Evolutionary conservation across 176 grass and related monocot genomes (phyloP), one percentile per base, ranked within the genome.

Genomic region (Luzula sylvatica): DNA sequence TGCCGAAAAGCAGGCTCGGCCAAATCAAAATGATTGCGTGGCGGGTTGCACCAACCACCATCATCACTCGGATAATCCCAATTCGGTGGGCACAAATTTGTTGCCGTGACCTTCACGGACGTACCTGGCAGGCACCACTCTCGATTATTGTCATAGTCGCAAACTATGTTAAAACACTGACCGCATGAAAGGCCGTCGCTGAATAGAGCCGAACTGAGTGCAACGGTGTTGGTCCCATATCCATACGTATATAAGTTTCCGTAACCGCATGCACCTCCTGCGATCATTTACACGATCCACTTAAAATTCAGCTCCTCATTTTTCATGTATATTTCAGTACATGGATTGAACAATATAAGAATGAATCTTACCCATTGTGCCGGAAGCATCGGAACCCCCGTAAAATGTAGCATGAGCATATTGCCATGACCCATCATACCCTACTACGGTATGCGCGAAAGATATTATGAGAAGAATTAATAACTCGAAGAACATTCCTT

Each of bases 41-140:
- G 88, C 0, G 88, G 83, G 76, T 95, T 95, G 83, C 88, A 95
- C 88, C 88, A 95, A 5, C 88, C 88, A 30, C 83, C 88, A 38
- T 40, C 2, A 46, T 88, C 6, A 49, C 17, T 94, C 2, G 79
- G 47, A 21, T 74, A 53, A 4, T 38, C 55, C 48, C 67, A 83
- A 72, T 95, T 71, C 1, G 83, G n/a, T 0, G 89, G 89, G 70
- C 89, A 95, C 9, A 78, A 82, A 76, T 88, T 95, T 46, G 89
- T 95, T 1, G 80, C 89, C 2, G 89, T 95, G 17, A 95, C 14
- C 1, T 69, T 88, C 8, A 88, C 79, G 0, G 56, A 72, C 3
- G 43, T 46, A 14, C 76, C 82, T 14, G 11, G 3, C 51, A 61
- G 59, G 73, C 88, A 95, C 69, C 66, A 83, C 22, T 5, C 7